Evolutionary conservation across 2,329 filamentous ascomycete species (phyloP), one percentile per base, ranked within the genome.

Genomic region (Didymella arachidicola): DNA sequence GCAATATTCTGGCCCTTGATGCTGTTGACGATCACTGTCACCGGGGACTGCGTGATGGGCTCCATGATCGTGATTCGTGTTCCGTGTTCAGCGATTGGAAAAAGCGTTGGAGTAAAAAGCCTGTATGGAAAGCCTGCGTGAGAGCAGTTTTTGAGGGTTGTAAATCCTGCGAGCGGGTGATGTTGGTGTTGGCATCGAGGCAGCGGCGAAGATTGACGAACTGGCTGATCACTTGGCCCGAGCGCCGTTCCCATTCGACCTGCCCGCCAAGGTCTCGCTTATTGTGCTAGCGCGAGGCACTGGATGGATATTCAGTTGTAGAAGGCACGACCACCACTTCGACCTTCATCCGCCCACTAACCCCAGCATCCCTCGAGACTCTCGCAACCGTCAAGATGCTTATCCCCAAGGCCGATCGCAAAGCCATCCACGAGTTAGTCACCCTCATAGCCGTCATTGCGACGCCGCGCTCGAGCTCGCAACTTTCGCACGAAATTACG

Each of bases 371-470:
- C 56, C 61, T 14, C 66, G 60, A 67, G 57, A 61, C 61, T 63
- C 59, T 66, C 65, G 53, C 65, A 69, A 68, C 77, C 75, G 79
- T 75, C 78, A 81, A 80, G 72, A 82, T 82, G 95, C 90, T 99
- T 87, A 99, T 99, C 83, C 95, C 95, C 82, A 98, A 98, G 90
- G 91, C 92, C 83, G 95, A 99, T 87, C 93, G 96, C 87, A 99
- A 99, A 92, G 92, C 93, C 90, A 98, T 99, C 86, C 95, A 99
- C 89, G 94, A 94, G 90, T 96, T 94, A 90, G 92, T 99, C 90
- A 53, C 60, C 69, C 69, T 66, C 59, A 62, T 63, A 52, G 56
- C 52, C 61, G 32, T 62, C 57, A 57, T 57, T 45, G 50, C 34
- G 57, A 50, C 60, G 57, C 66, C 65, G 58, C 62, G 70, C 62